Evolutionary conservation across 1,284 basidiomycete species (phyloP).

Genomic region (Mycosarcoma maydis): DNA sequence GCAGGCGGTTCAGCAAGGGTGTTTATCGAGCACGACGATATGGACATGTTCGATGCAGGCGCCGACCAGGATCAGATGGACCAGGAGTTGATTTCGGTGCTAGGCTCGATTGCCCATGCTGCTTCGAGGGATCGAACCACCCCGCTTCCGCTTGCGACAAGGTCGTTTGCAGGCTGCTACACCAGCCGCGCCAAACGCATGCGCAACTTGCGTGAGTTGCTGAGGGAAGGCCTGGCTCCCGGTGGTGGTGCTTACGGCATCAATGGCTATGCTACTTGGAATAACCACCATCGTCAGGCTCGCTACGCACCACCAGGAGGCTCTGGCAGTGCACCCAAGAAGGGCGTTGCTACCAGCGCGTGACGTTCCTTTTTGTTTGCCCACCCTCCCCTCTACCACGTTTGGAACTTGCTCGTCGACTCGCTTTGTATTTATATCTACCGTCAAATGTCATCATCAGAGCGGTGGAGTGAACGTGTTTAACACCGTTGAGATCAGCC

Average conservation of each 20-base stretch:
- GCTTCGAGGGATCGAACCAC: slow-evolving; percentile 51
- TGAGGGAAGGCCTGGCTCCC: slow-evolving; percentile 52
- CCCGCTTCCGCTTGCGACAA: slow-evolving; percentile 54
- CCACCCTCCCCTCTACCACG: too few species aligned
- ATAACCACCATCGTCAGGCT: slow-evolving; percentile 7
- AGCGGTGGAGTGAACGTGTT: too few species aligned
- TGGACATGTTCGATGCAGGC: slow-evolving; percentile 56
- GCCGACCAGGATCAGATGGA: slow-evolving; percentile 61
- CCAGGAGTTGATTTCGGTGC: slow-evolving; percentile 40
- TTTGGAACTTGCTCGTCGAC: too few species aligned
- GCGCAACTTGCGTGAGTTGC: slow-evolving; percentile 52
- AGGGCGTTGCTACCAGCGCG: slow-evolving; percentile 20
- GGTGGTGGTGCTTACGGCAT: slow-evolving; percentile 42
- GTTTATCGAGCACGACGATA: slow-evolving; percentile 50
- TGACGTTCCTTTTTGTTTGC: too few species aligned
- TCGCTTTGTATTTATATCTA: neutral
- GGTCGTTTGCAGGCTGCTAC: slow-evolving; percentile 53
- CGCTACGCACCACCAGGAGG: neutral
- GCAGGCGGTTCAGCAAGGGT: slow-evolving; percentile 4
- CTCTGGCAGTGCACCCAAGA: slow-evolving; percentile 3
- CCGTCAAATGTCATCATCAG: neutral
- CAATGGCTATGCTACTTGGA: slow-evolving; percentile 46
- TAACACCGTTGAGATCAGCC: too few species aligned
- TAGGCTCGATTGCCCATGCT: slow-evolving; percentile 50
- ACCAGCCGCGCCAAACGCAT: slow-evolving; percentile 54